These are phyloP conservation scores for Colletotrichum sp. DNA, from an alignment of 2,329 filamentous ascomycete species.

Conservation along the genomic window DNA sequence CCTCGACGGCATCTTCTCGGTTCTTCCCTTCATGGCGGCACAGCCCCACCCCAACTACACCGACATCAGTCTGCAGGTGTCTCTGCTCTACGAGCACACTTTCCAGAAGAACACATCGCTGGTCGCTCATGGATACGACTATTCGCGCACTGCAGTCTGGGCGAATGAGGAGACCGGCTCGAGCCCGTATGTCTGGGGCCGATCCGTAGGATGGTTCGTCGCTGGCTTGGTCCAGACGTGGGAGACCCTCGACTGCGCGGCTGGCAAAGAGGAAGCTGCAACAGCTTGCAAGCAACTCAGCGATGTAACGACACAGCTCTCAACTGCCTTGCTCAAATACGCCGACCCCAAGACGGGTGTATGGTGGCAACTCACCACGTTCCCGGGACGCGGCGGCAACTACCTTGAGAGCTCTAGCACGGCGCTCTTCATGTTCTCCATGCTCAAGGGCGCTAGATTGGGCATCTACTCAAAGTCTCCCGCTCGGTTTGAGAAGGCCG, in stretches of 20 bases:
- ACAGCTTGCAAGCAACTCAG: neutral
- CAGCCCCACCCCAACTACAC: slow-evolving; percentile 14
- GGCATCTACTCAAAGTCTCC: neutral
- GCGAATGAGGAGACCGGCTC: slow-evolving; percentile 15
- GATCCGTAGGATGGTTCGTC: slow-evolving; percentile 21
- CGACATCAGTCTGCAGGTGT: slow-evolving; percentile 25
- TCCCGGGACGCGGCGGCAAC: slow-evolving; percentile 14
- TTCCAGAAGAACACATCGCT: slow-evolving; percentile 13
- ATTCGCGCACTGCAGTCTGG: slow-evolving; percentile 19
- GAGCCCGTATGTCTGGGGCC: slow-evolving; percentile 22
- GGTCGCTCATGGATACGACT: slow-evolving; percentile 21
- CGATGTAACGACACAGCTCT: neutral
- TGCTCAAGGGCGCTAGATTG: slow-evolving; percentile 9
- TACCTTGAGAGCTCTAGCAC: slow-evolving; percentile 23
- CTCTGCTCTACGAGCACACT: slow-evolving; percentile 19
- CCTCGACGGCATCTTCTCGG: slow-evolving; percentile 56
- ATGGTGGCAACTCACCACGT: slow-evolving; percentile 21
- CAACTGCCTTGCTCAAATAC: neutral
- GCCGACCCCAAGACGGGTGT: slow-evolving; percentile 10
- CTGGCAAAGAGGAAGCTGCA: neutral
- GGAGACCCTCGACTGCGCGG: slow-evolving; percentile 10
- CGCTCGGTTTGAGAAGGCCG: neutral
- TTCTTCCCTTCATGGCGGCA: slow-evolving; percentile 42
- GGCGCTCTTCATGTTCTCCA: slow-evolving; percentile 15
- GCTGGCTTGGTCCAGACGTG: slow-evolving; percentile 19